Evolutionary conservation across 2,329 filamentous ascomycete species (phyloP).

Genomic region (Ceratocystis ficicola): DNA sequence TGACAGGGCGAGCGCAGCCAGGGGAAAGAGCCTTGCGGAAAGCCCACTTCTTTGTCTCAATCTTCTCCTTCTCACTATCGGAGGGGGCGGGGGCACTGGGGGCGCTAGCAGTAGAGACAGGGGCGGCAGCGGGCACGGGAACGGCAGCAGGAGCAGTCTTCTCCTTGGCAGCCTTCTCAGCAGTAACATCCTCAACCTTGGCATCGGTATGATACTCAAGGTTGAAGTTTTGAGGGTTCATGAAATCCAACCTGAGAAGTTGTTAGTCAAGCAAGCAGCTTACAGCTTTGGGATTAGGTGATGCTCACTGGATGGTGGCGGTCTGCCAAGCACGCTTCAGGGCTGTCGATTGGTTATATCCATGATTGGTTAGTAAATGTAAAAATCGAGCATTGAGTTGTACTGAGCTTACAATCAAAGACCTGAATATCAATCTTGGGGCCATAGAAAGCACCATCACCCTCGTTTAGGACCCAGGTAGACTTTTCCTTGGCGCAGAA

Average conservation of each 20-base stretch:
- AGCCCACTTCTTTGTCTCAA: slow-evolving; percentile 30
- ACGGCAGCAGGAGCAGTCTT: slow-evolving; percentile 27
- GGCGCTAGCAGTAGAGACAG: slow-evolving; percentile 23
- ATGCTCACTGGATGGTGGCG: slow-evolving; percentile 66
- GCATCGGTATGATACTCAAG: slow-evolving; percentile 71
- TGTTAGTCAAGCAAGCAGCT: not conserved
- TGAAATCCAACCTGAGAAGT: slow-evolving; percentile 53
- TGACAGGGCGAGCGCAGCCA: slow-evolving; percentile 68
- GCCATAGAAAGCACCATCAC: slow-evolving; percentile 95
- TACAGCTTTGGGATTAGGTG: not conserved
- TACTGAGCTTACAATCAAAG: slow-evolving; percentile 28
- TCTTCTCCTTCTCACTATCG: slow-evolving; percentile 35
- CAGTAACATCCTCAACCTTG: slow-evolving; percentile 31
- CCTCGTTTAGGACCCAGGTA: slow-evolving; percentile 82
- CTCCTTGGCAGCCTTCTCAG: slow-evolving; percentile 24
- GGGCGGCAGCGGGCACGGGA: slow-evolving; percentile 27
- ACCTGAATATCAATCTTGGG: slow-evolving; percentile 98
- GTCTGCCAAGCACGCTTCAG: slow-evolving; percentile 50
- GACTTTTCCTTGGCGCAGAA: slow-evolving; percentile 52
- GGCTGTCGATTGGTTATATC: slow-evolving; percentile 1
- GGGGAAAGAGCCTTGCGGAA: slow-evolving; percentile 43
- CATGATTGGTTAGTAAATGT: slow-evolving; percentile 1
- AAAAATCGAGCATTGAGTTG: slow-evolving; percentile 28
- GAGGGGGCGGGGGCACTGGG: slow-evolving; percentile 26
- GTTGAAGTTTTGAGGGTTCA: slow-evolving; percentile 60